These are phyloP conservation scores for Ascochyta viciae-villosae DNA, from an alignment of 2,329 filamentous ascomycete genomes.

Conservation along the genomic window DNA sequence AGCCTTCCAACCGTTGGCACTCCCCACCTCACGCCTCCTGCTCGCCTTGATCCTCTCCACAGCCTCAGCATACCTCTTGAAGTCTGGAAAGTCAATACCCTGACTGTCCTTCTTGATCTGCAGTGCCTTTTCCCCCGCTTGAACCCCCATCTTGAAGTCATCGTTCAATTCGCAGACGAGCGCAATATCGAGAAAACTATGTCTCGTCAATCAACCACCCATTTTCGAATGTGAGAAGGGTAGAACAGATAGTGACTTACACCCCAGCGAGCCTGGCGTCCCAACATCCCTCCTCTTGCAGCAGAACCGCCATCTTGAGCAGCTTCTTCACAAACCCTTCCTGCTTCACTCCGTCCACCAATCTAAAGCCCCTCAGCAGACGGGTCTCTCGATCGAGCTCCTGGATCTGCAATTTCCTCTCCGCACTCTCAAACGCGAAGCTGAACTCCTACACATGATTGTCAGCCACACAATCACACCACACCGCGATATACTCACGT, in stretches of 20 bases:
- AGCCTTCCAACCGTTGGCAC: slow-evolving; percentile 1
- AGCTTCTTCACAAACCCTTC: slow-evolving; percentile 28
- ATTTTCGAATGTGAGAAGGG: too few relatives aligned
- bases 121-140: slow-evolving; percentile 35
- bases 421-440: slow-evolving; percentile 37
- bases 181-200: slow-evolving; percentile 43
- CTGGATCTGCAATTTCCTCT: slow-evolving; percentile 41
- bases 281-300: slow-evolving; percentile 36
- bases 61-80: slow-evolving; percentile 29
- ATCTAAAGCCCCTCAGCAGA: slow-evolving; percentile 19
- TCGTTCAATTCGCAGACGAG: slow-evolving; percentile 36
- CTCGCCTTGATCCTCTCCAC: slow-evolving; percentile 31
- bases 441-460: slow-evolving; percentile 14
- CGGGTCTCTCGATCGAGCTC: slow-evolving; percentile 44
- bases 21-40: slow-evolving; percentile 1
- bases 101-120: slow-evolving; percentile 37
- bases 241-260: slow-evolving; percentile 24
- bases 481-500: slow-evolving; percentile 13
- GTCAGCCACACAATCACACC: not conserved
- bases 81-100: slow-evolving; percentile 38
- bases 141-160: slow-evolving; percentile 30
- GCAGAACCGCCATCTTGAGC: slow-evolving; percentile 38
- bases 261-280: slow-evolving; percentile 32
- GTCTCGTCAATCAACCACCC: too few relatives aligned
- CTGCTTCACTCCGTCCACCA: slow-evolving; percentile 24